Evolutionary conservation across 192 early-diverging fungal genomes (phyloP), one percentile per base, ranked within the genome.

Genomic region (Umbelopsis isabellina): DNA sequence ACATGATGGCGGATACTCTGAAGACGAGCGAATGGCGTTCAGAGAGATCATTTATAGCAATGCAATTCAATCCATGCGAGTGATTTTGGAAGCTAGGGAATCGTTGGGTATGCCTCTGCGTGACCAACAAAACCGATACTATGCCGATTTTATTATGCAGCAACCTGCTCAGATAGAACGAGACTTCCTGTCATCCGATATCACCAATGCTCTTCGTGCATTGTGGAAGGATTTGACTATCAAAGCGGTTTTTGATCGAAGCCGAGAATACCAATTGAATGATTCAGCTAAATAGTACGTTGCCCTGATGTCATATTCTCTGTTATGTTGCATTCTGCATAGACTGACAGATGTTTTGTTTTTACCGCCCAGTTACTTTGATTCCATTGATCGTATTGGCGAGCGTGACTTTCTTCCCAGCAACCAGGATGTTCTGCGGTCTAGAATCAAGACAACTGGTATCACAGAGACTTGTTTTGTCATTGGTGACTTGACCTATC

Each of bases 41-140:
- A 94, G 90, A 82, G 94, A 96, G 75, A 94, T 97, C 71, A 96
- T 98, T 76, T 96, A 94, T 75, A 93, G 91, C 53, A 98, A 98
- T 84, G 91, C 92, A 23, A 90, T 96, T 69, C 93, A 95, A 84
- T 95, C 93, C 51, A 96, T 96, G 94, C 89, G 92, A 47, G 94
- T 95, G 46, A 92, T 98, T 69, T 79, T 98, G 16, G 95, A 97
- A 71, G 96, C 96, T 37, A 98, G 97, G 96, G 88, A 86, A 30
- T 89, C 81, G 49, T 90, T 97, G 89, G 88, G 86, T 49, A 88
- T 97, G 70, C 72, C 86, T 53, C 77, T 95, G 18, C 82, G 84
- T 61, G 82, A 85, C 49, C 80, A 85, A 4, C 84, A 84, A 33
- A 94, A 90, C 80, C 84, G 89, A 58, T 75, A 85, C 22, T 86